phyloP scores from a whole-genome alignment of 1,284 basidiomycete species.

The Trametes hirsuta region DNA sequence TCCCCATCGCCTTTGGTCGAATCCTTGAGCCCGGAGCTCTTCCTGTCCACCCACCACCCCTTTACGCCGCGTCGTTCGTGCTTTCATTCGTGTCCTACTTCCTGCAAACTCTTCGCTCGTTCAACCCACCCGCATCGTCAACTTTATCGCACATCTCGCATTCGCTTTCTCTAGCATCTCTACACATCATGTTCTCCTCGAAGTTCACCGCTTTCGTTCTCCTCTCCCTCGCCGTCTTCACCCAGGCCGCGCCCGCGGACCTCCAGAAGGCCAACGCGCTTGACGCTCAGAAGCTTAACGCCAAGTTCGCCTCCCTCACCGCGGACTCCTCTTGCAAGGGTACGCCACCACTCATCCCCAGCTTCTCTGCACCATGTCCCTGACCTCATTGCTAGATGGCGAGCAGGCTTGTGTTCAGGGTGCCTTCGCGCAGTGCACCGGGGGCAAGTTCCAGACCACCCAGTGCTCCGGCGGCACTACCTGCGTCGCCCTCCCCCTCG shows the following conservation, averaged over 20 bases:
- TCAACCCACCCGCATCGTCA: not conserved
- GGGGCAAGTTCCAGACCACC: conserved; percentile 39
- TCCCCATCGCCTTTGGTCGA: conserved; percentile 19
- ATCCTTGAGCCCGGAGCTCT: conserved; percentile 23
- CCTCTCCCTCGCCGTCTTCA: conserved; percentile 19
- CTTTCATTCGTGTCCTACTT: conserved; percentile 10
- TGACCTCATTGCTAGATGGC: conserved; percentile 36
- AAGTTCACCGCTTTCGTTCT: conserved; percentile 20
- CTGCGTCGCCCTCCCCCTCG: conserved; percentile 58
- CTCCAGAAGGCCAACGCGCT: conserved; percentile 48
- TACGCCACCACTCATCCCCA: conserved; percentile 7
- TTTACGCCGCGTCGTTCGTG: conserved; percentile 10
- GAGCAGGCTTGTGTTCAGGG: conserved; percentile 47
- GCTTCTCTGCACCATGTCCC: not conserved
- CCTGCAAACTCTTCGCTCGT: not conserved
- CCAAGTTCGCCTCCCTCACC: conserved; percentile 47
- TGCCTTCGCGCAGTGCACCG: conserved; percentile 43
- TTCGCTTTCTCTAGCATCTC: not conserved
- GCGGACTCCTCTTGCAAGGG: conserved; percentile 42
- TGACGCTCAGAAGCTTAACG: conserved; percentile 52
- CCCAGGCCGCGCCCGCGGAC: conserved; percentile 26
- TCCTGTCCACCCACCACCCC: not conserved
- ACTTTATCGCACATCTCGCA: not conserved
- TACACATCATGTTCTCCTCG: conserved; percentile 18
- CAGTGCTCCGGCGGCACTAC: conserved; percentile 43